These are phyloP conservation scores for Candida caryicola DNA, from an alignment of 805 yeast species.

Conservation along the genomic window DNA sequence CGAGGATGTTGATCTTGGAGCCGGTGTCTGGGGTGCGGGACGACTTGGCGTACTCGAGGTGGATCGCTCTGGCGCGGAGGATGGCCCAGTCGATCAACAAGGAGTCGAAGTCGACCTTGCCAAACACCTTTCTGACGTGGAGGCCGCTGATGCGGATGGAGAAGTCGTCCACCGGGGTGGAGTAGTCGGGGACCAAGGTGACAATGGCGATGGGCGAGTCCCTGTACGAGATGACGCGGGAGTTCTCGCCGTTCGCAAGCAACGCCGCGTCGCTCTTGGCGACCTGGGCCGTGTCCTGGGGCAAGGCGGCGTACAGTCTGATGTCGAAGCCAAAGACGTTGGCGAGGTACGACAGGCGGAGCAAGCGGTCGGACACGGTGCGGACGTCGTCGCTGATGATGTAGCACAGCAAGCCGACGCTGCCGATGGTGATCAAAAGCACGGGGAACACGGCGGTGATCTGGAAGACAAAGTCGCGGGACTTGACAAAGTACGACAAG, in stretches of 20 bases:
- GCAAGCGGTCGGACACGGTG: slow-evolving; percentile 29
- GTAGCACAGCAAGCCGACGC: slow-evolving; percentile 39
- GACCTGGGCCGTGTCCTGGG: slow-evolving; percentile 18
- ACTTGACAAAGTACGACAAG: slow-evolving; percentile 16
- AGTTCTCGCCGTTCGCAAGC: slow-evolving; percentile 41
- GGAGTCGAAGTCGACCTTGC: slow-evolving; percentile 58
- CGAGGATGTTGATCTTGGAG: slow-evolving; percentile 35
- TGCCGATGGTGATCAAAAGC: slow-evolving; percentile 32
- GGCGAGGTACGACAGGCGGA: slow-evolving; percentile 20
- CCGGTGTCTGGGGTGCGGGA: slow-evolving; percentile 27
- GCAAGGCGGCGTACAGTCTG: slow-evolving; percentile 40
- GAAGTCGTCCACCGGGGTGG: slow-evolving; percentile 37
- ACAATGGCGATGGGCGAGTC: slow-evolving; percentile 69
- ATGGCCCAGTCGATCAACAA: slow-evolving; percentile 64
- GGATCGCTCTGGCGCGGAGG: slow-evolving; percentile 43
- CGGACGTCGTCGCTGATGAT: slow-evolving; percentile 49
- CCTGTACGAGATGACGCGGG: slow-evolving; percentile 60
- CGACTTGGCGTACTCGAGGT: slow-evolving; percentile 26
- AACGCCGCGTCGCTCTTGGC: slow-evolving; percentile 16
- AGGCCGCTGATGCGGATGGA: slow-evolving; percentile 54
- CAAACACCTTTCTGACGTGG: slow-evolving; percentile 67
- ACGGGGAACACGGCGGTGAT: slow-evolving; percentile 36
- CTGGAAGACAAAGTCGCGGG: slow-evolving; percentile 23
- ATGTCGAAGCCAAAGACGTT: slow-evolving; percentile 52
- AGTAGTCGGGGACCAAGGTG: slow-evolving; percentile 43